A percentile compares a stretch with the other conserved stretches of the same genome.
phyloP scores from a whole-genome alignment of 2,329 filamentous ascomycete genomes.

The Nakataea oryzae region DNA sequence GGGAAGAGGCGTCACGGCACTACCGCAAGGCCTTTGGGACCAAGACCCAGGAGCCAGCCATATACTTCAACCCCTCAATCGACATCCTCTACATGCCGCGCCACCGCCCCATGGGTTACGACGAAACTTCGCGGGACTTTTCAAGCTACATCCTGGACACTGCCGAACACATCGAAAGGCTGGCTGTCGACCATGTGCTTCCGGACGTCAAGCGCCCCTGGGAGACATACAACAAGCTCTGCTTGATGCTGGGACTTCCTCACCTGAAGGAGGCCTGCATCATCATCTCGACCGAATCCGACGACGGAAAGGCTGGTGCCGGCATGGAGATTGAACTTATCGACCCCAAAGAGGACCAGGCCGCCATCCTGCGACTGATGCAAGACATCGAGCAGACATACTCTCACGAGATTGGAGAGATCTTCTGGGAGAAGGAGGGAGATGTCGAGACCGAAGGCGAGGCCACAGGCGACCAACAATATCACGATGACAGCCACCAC shows the following conservation, averaged over 20 bases:
- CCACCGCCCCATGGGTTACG: conserved; percentile 27
- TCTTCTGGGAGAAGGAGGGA: conserved; percentile 1
- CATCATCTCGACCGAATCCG: conserved; percentile 15
- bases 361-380: conserved; percentile 10
- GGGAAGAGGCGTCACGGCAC: conserved; percentile 25
- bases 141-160: conserved; percentile 22
- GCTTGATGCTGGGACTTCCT: conserved; percentile 29
- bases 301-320: conserved; percentile 8
- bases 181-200: conserved; percentile 35
- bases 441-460: background rate
- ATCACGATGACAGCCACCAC: background rate
- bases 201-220: conserved; percentile 32
- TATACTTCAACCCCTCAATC: conserved; percentile 25
- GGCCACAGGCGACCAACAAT: background rate
- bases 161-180: conserved; percentile 20
- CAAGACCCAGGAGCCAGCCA: conserved; percentile 17
- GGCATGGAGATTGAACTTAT: conserved; percentile 16
- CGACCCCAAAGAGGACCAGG: conserved; percentile 15
- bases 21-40: conserved; percentile 26
- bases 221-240: conserved; percentile 40
- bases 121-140: conserved; percentile 29
- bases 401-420: conserved; percentile 10
- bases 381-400: conserved; percentile 15
- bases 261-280: conserved; percentile 25
- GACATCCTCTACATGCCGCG: conserved; percentile 28